Base-by-base conservation (phyloP, 441 rosid species). In the Jatropha podagrica region DNA sequence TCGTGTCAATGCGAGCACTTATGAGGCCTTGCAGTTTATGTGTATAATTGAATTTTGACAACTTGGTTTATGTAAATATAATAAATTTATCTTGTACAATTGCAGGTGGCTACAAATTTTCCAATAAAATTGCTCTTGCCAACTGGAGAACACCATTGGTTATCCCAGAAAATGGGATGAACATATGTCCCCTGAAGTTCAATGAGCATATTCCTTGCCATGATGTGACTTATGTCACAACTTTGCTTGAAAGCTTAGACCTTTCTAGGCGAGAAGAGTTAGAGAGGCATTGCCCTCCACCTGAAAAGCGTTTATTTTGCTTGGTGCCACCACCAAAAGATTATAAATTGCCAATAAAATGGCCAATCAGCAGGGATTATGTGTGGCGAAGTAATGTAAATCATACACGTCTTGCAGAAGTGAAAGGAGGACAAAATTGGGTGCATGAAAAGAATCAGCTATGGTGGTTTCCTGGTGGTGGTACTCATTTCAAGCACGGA, bases 381-480 rank as follows among this genome's bases (percentile, higher is more conserved):
- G 92, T 91, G 10, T 95, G 99, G 99, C 80, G 93, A 80, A 93
- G 94, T 80, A 95, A 95, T 83, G 98, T 95, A 79, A 95, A 95
- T 84, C 98, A 92, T 82, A 86, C 94, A 20, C 95, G 23, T 83
- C 97, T 95, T 65, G 95, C 98, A 76, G 86, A 88, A 78, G 92
- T 93, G 51, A 92, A 93, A 81, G 97, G 98, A 84, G 99, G 98
- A 20, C 97, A 95, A 76, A 93, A 90, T 74, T 95, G 99, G 99
- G 95, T 95, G 51, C 99, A 92, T 65, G 89, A 88, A 75, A 88
- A 85, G 74, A 85, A 83, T 66, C 87, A 85, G 79, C 79, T 92
- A 41, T 93, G 98, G 98, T 93, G 96, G 97, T 95, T 95, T 72
- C 99, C 99, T 1, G 97, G 99, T 48, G 99, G 99, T 46, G 99